Conservation (phyloP, 805 yeast species). For the Dipodascus albidus region DNA sequence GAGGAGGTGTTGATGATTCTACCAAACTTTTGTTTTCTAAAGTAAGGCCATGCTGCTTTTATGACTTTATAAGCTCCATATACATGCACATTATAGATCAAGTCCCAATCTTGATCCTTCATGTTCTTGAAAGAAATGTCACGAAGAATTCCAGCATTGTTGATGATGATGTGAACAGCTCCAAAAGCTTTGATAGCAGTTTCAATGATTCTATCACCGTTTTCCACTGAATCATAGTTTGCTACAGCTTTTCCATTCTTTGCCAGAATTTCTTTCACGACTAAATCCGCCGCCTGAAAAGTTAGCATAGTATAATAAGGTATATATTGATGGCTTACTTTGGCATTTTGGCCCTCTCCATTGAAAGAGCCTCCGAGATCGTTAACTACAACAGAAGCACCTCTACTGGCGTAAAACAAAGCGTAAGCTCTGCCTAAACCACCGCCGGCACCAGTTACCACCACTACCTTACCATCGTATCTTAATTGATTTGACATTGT, state of each 20-base stretch:
- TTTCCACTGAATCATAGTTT: conserved; percentile 81
- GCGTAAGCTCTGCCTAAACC: conserved; percentile 90
- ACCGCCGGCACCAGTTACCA: conserved; percentile 96
- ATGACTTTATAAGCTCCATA: conserved; percentile 81
- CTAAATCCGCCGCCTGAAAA: conserved; percentile 68
- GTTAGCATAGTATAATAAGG: not conserved
- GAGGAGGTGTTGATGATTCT: conserved; percentile 89
- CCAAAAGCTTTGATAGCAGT: conserved; percentile 84
- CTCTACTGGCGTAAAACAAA: conserved; percentile 73
- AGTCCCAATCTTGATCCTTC: conserved; percentile 66
- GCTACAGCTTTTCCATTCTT: conserved; percentile 85
- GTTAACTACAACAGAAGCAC: conserved; percentile 91
- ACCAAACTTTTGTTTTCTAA: conserved; percentile 77
- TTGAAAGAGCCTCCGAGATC: conserved; percentile 79
- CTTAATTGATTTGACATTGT: conserved; percentile 22
- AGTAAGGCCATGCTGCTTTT: conserved; percentile 84
- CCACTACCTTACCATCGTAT: conserved; percentile 77
- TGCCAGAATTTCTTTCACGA: conserved; percentile 69
- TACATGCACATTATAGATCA: conserved; percentile 78
- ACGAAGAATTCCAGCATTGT: conserved; percentile 91
- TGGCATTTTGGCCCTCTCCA: conserved; percentile 50
- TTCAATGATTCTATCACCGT: conserved; percentile 74
- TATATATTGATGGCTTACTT: not conserved
- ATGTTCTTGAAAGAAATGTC: conserved; percentile 82
- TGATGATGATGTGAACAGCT: conserved; percentile 75